phyloP scores from a whole-genome alignment of 2,329 filamentous ascomycete species.

The Dryadomyces quercus-mongolicae region DNA sequence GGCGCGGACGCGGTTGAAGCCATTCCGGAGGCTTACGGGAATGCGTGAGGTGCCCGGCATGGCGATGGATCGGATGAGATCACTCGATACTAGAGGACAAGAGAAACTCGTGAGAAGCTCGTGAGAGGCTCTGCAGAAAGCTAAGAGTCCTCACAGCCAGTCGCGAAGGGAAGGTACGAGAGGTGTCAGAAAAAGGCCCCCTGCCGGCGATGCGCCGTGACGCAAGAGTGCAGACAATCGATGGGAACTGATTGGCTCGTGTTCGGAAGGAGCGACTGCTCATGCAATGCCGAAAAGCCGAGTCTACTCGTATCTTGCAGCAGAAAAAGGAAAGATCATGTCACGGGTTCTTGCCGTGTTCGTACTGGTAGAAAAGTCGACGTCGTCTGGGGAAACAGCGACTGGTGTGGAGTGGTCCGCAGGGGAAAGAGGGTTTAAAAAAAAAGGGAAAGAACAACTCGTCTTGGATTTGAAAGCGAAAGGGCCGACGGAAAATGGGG shows the following conservation, averaged over 20 bases:
- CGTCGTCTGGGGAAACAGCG: too few species aligned
- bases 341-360: too few species aligned
- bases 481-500: too few species aligned
- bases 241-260: background rate
- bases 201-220: background rate
- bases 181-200: background rate
- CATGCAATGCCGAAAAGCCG: background rate
- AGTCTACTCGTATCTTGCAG: background rate
- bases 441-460: too few species aligned
- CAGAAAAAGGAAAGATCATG: too few species aligned
- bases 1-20: slow-evolving; percentile 49
- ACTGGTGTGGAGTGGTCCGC: too few species aligned
- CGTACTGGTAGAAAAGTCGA: too few species aligned
- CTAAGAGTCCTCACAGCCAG: background rate
- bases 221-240: background rate
- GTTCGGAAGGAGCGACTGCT: background rate
- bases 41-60: slow-evolving; percentile 60
- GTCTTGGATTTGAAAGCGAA: too few species aligned
- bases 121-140: background rate
- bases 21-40: slow-evolving; percentile 58
- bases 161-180: background rate
- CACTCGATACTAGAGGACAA: background rate
- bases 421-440: too few species aligned
- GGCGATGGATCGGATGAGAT: slow-evolving; percentile 11
- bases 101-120: background rate